Percentiles rank a stretch among this genome's conserved stretches.
Evolutionary conservation across 108 stramenopile species (phyloP).

Genomic region (Fragilariopsis cylindrus): DNA sequence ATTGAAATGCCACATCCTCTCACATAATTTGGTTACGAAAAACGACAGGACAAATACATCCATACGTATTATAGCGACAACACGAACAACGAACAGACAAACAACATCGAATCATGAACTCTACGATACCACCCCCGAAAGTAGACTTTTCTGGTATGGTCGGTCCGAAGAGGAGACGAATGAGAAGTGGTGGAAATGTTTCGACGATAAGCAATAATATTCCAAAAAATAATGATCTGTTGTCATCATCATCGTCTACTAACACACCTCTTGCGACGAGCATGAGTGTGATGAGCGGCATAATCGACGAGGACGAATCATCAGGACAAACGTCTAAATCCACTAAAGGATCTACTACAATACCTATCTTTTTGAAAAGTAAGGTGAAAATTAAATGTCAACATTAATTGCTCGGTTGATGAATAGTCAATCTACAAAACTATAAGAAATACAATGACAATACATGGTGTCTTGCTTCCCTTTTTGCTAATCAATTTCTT

Average conservation of each 20-base stretch:
- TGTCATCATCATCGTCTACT: not conserved
- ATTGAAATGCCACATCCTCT: no score
- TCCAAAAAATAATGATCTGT: slow-evolving; percentile 15
- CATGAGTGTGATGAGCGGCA: not conserved
- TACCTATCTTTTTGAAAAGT: slow-evolving; percentile 88
- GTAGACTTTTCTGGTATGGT: slow-evolving; percentile 52
- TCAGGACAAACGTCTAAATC: slow-evolving; percentile 50
- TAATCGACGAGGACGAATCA: slow-evolving; percentile 33
- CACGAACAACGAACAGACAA: not conserved
- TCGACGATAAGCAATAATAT: slow-evolving; percentile 47
- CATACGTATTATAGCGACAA: not conserved
- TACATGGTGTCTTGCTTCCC: no score
- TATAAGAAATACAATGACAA: no score
- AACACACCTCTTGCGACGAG: not conserved
- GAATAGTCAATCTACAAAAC: not conserved
- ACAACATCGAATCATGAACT: not conserved
- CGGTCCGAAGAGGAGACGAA: slow-evolving; percentile 52
- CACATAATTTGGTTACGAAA: not conserved
- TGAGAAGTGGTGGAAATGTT: slow-evolving; percentile 56
- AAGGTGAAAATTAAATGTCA: slow-evolving; percentile 24
- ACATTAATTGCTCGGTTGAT: not conserved
- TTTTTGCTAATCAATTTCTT: no score
- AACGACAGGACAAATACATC: not conserved
- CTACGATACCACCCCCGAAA: slow-evolving; percentile 10
- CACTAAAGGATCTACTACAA: slow-evolving; percentile 54